phyloP scores from a whole-genome alignment of 805 yeast genomes.

The Blastobotrys mokoenaii region DNA sequence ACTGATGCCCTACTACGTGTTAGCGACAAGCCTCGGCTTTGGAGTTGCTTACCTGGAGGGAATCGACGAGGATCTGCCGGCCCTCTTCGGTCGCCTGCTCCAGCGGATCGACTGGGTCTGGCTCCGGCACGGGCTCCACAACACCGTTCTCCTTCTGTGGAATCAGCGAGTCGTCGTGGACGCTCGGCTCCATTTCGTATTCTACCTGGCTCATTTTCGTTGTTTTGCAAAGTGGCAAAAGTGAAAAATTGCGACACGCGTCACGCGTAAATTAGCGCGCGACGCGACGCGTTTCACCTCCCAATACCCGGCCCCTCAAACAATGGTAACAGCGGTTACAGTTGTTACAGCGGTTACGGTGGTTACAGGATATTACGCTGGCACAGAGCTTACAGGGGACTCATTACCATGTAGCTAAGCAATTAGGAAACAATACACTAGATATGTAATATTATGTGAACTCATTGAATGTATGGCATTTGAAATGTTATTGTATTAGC shows the following conservation, averaged over 20 bases:
- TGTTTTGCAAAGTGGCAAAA: background rate
- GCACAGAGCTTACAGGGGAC: too few species aligned
- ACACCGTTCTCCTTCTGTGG: slow-evolving; percentile 1
- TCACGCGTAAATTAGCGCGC: background rate
- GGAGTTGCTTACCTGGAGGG: background rate
- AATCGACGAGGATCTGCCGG: background rate
- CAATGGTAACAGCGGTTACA: too few species aligned
- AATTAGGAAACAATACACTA: too few species aligned
- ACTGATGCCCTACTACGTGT: slow-evolving; percentile 29
- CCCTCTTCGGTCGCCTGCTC: slow-evolving; percentile 9
- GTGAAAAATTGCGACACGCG: background rate
- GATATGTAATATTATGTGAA: too few species aligned
- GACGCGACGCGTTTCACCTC: too few species aligned
- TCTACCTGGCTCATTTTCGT: background rate
- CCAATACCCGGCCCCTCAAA: too few species aligned
- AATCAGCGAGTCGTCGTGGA: background rate
- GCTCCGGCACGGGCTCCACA: background rate
- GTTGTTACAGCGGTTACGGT: too few species aligned
- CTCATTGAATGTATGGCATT: too few species aligned
- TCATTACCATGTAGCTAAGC: too few species aligned
- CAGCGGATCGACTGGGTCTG: slow-evolving; percentile 1
- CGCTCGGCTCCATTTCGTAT: background rate
- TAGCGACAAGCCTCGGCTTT: too few species aligned
- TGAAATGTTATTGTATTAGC: too few species aligned
- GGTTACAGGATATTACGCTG: too few species aligned